These are phyloP conservation scores for Zygosaccharomyces pseudobailii DNA, from an alignment of 1,139 yeast genomes.

Conservation along the genomic window DNA sequence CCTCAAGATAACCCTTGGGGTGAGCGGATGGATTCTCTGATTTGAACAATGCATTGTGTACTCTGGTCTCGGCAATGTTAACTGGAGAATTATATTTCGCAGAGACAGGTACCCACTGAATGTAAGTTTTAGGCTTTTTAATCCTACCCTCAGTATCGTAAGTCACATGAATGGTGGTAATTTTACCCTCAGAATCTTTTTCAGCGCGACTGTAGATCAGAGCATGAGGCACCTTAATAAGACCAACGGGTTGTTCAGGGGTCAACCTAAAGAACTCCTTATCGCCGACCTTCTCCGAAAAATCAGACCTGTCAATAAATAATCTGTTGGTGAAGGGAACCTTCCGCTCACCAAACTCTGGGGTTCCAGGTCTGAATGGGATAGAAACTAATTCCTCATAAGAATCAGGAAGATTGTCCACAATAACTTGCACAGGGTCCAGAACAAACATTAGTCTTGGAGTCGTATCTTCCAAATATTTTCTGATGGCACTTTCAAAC, in stretches of 20 bases:
- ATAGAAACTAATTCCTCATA: constrained; percentile 64
- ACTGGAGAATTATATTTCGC: constrained; percentile 58
- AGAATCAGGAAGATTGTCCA: constrained; percentile 78
- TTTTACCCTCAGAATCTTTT: constrained; percentile 51
- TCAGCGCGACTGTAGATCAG: constrained; percentile 68
- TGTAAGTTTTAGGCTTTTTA: constrained; percentile 83
- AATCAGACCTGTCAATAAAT: constrained; percentile 84
- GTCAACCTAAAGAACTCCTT: constrained; percentile 78
- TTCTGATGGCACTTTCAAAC: constrained; percentile 85
- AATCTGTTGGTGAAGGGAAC: constrained; percentile 73
- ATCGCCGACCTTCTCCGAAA: constrained; percentile 62
- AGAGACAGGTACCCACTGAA: constrained; percentile 91
- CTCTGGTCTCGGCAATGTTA: constrained; percentile 67
- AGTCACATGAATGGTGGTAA: constrained; percentile 68
- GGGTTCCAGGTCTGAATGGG: constrained; percentile 85
- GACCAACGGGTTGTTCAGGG: constrained; percentile 89
- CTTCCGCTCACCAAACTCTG: constrained; percentile 68
- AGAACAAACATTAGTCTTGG: constrained; percentile 93
- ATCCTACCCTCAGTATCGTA: constrained; percentile 66
- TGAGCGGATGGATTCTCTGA: constrained; percentile 87
- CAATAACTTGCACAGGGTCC: constrained; percentile 77
- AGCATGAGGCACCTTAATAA: constrained; percentile 84
- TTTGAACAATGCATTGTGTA: constrained; percentile 82
- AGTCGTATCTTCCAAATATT: constrained; percentile 81
- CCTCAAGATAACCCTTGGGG: constrained; percentile 84